These are phyloP conservation scores for Canna indica DNA, from an alignment of 176 grass and related monocot species.

Conservation along the genomic window DNA sequence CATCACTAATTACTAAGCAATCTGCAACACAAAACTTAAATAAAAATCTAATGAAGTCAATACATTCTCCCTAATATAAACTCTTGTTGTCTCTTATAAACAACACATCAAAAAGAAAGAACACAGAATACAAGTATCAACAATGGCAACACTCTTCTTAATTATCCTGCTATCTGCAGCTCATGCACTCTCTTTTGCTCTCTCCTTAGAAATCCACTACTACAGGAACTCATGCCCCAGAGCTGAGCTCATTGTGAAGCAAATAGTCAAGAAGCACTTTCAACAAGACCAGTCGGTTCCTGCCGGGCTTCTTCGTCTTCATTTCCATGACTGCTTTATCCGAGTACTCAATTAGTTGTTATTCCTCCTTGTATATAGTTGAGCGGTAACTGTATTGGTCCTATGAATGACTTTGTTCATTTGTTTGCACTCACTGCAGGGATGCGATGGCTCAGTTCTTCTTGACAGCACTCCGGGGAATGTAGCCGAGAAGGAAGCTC, in stretches of 20 bases:
- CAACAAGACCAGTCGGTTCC: conserved; percentile 34
- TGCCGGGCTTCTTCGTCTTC: conserved; percentile 49
- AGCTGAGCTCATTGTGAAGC: conserved; percentile 53
- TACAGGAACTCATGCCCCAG: conserved; percentile 29
- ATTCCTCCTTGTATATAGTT: not conserved
- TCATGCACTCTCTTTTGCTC: not conserved
- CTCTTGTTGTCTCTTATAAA: not conserved
- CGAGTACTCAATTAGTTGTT: conserved; percentile 21
- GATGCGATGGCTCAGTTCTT: conserved; percentile 62
- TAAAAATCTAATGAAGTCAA: not conserved
- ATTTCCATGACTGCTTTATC: conserved; percentile 79
- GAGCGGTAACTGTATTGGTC: not conserved
- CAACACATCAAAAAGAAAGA: not conserved
- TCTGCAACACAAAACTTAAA: not conserved
- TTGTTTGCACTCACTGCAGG: too few relatives aligned
- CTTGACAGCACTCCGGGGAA: conserved; percentile 27
- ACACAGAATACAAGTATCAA: not conserved
- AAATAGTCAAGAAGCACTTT: conserved; percentile 19
- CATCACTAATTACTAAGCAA: not conserved
- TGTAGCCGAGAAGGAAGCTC: conserved; percentile 31
- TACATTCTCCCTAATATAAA: not conserved
- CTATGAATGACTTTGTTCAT: not conserved
- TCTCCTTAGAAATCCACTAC: conserved; percentile 23
- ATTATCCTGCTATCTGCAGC: not conserved
- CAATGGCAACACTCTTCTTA: not conserved